These are phyloP conservation scores for Pouteria glomerata DNA, from an alignment of 148 eudicot species.

Conservation along the genomic window DNA sequence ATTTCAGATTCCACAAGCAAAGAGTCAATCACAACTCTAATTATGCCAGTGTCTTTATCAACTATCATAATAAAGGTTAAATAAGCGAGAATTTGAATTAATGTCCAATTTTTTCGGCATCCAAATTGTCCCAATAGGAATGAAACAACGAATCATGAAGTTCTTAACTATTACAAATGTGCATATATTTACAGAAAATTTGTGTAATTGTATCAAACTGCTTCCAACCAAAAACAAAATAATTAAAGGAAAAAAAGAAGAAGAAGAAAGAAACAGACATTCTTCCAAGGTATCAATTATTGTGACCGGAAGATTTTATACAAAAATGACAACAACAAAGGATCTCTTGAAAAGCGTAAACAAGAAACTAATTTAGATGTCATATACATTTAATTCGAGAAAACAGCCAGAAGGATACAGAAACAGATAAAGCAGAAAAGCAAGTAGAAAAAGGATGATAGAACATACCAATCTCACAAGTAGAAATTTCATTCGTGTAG, in stretches of 20 bases:
- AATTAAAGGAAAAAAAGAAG: too few species aligned
- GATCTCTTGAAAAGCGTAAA: not conserved
- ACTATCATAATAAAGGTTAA: too few species aligned
- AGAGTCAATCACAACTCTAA: too few species aligned
- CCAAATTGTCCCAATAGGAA: not conserved
- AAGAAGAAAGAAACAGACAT: too few species aligned
- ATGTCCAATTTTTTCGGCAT: not conserved
- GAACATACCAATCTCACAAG: not conserved
- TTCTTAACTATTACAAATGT: not conserved
- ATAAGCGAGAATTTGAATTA: too few species aligned
- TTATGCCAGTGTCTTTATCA: too few species aligned
- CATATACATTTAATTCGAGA: not conserved
- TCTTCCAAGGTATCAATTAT: not conserved
- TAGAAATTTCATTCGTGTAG: slow-evolving; percentile 1
- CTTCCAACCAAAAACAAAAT: too few species aligned
- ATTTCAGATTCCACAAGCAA: too few species aligned
- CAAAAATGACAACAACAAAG: not conserved
- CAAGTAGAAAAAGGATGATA: not conserved
- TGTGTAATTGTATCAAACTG: not conserved
- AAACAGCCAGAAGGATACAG: not conserved
- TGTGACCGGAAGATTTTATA: not conserved
- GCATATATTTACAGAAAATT: not conserved
- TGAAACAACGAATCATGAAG: not conserved
- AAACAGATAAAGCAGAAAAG: not conserved
- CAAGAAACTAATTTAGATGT: not conserved